These are phyloP conservation scores for Ascomycota sp. DNA, from an alignment of 2,329 filamentous ascomycete species.

Conservation along the genomic window DNA sequence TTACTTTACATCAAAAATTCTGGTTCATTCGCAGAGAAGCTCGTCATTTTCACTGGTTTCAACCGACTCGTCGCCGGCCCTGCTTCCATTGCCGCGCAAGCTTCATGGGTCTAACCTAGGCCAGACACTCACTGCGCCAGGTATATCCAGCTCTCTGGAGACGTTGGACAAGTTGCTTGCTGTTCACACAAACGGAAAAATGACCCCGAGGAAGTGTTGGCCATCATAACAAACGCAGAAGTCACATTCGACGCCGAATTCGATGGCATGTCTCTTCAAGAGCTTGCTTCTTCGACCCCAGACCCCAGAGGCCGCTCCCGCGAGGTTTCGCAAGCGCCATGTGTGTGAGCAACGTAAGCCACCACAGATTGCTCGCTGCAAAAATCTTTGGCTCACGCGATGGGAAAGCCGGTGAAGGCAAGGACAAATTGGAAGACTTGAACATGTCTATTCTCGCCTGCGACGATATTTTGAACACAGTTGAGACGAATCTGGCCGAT, in stretches of 20 bases:
- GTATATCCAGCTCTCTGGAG: constrained; percentile 47
- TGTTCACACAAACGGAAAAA: constrained; percentile 6
- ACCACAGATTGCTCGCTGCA: not conserved
- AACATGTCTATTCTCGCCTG: constrained; percentile 78
- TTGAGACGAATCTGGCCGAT: constrained; percentile 77
- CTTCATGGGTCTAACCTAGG: constrained; percentile 49
- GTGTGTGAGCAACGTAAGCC: constrained; percentile 52
- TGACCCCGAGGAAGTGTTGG: constrained; percentile 3
- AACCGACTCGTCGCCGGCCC: constrained; percentile 56
- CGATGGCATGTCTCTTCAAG: constrained; percentile 52
- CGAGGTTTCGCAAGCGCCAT: constrained; percentile 28
- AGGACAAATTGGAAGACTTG: constrained; percentile 70
- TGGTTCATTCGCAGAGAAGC: constrained; percentile 46
- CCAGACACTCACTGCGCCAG: constrained; percentile 26
- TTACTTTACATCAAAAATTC: constrained; percentile 45
- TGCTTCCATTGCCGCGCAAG: constrained; percentile 43
- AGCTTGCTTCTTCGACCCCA: constrained; percentile 30
- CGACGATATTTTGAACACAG: constrained; percentile 81
- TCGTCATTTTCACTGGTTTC: constrained; percentile 64
- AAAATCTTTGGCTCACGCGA: not conserved
- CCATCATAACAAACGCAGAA: constrained; percentile 23
- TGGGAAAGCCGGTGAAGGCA: constrained; percentile 53
- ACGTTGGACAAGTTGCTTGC: constrained; percentile 35
- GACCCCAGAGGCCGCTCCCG: constrained; percentile 4
- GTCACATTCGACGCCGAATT: constrained; percentile 58